Evolutionary conservation across 2,329 filamentous ascomycete genomes (phyloP), one percentile per base, ranked within the genome.

Genomic region (Boeremia lycopersici): DNA sequence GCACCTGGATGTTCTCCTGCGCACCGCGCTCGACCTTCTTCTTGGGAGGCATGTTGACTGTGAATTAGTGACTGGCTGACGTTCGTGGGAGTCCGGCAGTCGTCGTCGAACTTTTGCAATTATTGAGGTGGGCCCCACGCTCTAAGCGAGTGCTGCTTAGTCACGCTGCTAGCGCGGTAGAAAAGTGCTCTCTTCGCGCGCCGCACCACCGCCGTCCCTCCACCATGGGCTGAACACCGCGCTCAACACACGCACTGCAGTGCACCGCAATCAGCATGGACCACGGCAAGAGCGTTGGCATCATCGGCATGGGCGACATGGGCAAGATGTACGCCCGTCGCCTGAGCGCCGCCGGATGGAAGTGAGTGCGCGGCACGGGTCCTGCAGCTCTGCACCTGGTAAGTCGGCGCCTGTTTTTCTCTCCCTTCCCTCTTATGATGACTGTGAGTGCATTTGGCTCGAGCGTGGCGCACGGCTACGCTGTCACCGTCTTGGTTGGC

Each of bases 381-480:
- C 41, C 35, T 30, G 41, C 39, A 51, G 39, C 53, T 46, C 63
- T 26, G 45, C 45, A 43, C 53, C 57, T 71, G 62, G 68, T 70
- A 70, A 68, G 67, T 70, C 53, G 36, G 39, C 38, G 44, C 42
- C 49, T 61, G 44, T 42, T 55, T 46, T 45, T 15, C 52, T 50
- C 38, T 45, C 56, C 52, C 39, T 43, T 46, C 28, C 53, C 29
- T 60, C 68, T 77, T 75, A 92, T 96, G 93, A 98, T 98, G 93
- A 98, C 93, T 91, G 70, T 93, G 93, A 98, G 93, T 93, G 93
- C 93, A 98, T 98, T 98, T 98, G 93, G 93, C 93, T 98, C 91
- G 93, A 98, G 93, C 84, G 96, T 92, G 86, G 86, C 81, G 78
- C 80, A 82, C 80, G 78, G 80, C 77, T 70, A 77, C 81, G 81